A percentile compares a stretch with the other conserved stretches of the same genome.
These are phyloP conservation scores for Colletotrichum gigasporum DNA, from an alignment of 2,329 filamentous ascomycete species.

Conservation along the genomic window DNA sequence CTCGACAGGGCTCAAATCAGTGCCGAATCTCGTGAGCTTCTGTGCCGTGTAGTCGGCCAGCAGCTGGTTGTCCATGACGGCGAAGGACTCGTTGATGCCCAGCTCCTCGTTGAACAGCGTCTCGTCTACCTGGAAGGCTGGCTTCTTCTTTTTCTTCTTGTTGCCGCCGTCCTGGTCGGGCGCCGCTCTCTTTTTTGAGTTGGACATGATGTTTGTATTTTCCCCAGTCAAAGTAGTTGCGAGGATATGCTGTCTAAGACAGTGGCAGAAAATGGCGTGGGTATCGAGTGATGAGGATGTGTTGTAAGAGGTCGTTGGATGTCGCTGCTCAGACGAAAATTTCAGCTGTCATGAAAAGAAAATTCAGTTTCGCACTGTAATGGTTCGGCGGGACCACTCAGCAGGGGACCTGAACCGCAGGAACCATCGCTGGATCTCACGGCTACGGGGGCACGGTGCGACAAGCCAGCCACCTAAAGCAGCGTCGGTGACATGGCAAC, in stretches of 20 bases:
- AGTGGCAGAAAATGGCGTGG: not conserved
- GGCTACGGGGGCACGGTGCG: constrained; percentile 13
- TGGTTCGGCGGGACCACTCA: not conserved
- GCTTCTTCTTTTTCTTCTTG: constrained; percentile 64
- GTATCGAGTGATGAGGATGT: not conserved
- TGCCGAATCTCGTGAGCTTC: constrained; percentile 79
- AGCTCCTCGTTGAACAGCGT: constrained; percentile 72
- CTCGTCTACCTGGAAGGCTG: constrained; percentile 63
- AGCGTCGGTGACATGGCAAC: not conserved
- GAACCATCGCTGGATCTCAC: not conserved
- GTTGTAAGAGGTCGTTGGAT: constrained; percentile 8
- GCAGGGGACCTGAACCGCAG: not conserved
- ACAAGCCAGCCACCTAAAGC: not conserved
- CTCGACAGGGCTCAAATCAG: constrained; percentile 84
- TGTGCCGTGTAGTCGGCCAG: constrained; percentile 88
- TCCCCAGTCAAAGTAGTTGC: not conserved
- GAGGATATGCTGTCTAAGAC: not conserved
- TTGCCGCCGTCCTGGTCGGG: constrained; percentile 53
- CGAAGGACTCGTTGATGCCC: constrained; percentile 82
- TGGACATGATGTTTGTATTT: constrained; percentile 43
- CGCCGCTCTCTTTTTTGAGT: constrained; percentile 65
- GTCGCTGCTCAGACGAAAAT: constrained; percentile 22
- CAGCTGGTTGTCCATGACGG: constrained; percentile 82
- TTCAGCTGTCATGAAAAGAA: not conserved
- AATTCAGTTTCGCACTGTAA: constrained; percentile 24